Evolutionary conservation across 441 rosid genomes (phyloP).

Genomic region (Eruca vesicaria): DNA sequence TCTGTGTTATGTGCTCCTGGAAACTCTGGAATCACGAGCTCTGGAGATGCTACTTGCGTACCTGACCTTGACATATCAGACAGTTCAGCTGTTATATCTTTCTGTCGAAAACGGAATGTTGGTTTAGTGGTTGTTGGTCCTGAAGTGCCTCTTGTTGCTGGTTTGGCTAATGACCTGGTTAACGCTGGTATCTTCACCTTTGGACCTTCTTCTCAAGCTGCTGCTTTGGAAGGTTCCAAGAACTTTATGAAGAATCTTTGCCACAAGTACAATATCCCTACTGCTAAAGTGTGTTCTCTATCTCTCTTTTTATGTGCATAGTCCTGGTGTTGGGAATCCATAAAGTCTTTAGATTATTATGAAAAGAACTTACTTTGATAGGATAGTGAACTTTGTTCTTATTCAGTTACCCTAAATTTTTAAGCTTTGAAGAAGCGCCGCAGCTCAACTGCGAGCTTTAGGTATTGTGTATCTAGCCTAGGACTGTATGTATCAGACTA

Average conservation of each 20-base stretch:
- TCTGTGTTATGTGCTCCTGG: slow-evolving; percentile 90
- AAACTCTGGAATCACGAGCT: slow-evolving; percentile 74
- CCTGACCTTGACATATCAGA: slow-evolving; percentile 65
- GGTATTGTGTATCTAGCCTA: not conserved
- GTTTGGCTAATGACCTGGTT: slow-evolving; percentile 72
- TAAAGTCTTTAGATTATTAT: slow-evolving; percentile 4
- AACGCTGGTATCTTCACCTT: slow-evolving; percentile 74
- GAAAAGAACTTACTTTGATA: not conserved
- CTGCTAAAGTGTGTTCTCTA: slow-evolving; percentile 83
- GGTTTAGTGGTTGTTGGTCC: slow-evolving; percentile 91
- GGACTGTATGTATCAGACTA: not conserved
- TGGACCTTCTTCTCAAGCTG: slow-evolving; percentile 93
- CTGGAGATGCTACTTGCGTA: slow-evolving; percentile 84
- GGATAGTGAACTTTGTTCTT: not conserved
- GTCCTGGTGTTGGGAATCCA: not conserved
- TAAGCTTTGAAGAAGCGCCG: not conserved
- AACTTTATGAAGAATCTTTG: slow-evolving; percentile 90
- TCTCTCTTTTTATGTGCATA: not conserved
- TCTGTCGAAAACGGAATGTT: slow-evolving; percentile 59
- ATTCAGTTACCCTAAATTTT: not conserved
- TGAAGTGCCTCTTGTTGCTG: slow-evolving; percentile 90
- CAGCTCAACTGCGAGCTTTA: not conserved
- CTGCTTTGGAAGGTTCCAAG: slow-evolving; percentile 95
- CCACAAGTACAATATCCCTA: slow-evolving; percentile 81
- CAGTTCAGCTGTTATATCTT: slow-evolving; percentile 64